Evolutionary conservation across 805 yeast genomes (phyloP).

Genomic region (Teunomyces tritomae): DNA sequence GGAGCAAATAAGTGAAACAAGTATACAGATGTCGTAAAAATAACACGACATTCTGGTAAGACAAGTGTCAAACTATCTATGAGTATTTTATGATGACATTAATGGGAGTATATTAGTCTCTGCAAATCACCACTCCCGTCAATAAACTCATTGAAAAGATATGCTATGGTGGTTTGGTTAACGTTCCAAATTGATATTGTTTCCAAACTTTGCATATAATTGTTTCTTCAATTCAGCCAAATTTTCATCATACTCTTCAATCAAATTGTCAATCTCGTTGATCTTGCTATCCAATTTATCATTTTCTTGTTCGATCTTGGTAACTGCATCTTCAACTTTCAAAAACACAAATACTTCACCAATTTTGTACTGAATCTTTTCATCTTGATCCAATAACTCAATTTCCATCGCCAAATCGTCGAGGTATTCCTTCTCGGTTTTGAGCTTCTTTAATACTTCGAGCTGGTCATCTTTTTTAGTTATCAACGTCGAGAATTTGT

Average conservation of each 20-base stretch:
- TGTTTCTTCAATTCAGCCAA: conserved; percentile 62
- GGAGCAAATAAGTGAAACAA: too few relatives aligned
- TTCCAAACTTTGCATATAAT: conserved; percentile 88
- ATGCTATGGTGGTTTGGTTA: conserved; percentile 11
- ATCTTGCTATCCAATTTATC: conserved; percentile 53
- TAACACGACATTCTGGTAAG: too few relatives aligned
- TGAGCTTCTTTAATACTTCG: conserved; percentile 45
- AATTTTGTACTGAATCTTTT: conserved; percentile 67
- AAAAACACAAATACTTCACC: conserved; percentile 80
- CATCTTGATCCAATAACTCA: conserved; percentile 79
- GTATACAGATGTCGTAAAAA: too few relatives aligned
- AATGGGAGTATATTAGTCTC: not conserved
- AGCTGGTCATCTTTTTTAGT: conserved; percentile 61
- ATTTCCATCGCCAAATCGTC: conserved; percentile 84
- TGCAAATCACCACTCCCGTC: not conserved
- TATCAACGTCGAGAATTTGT: conserved; percentile 81
- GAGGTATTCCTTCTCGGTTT: conserved; percentile 78
- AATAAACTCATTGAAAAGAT: too few relatives aligned
- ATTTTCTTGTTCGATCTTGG: conserved; percentile 61
- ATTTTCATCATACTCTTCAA: conserved; percentile 52
- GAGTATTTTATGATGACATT: not conserved
- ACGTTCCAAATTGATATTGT: conserved; percentile 79
- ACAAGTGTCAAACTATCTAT: too few relatives aligned
- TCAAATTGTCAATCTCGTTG: conserved; percentile 40
- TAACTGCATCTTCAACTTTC: conserved; percentile 63